These are phyloP conservation scores for Pichia sp. DNA, from an alignment of 1,139 yeast species.

Conservation along the genomic window DNA sequence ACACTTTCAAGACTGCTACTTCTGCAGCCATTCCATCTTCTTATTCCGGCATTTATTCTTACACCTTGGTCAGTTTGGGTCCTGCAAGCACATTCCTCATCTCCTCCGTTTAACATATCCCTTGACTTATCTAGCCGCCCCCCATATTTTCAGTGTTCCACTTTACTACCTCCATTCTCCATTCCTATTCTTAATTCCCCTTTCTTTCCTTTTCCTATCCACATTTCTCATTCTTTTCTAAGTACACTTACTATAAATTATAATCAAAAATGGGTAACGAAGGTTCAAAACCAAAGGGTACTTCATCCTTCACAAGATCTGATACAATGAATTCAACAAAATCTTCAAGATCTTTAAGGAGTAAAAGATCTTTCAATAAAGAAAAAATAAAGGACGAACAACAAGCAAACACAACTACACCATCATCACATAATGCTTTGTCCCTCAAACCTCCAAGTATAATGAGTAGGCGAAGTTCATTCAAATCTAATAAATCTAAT, in stretches of 20 bases:
- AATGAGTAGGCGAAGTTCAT: constrained; percentile 26
- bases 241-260: neutral
- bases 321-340: constrained; percentile 27
- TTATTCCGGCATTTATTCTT: too few relatives aligned
- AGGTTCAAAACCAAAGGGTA: constrained; percentile 26
- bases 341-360: constrained; percentile 26
- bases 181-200: too few relatives aligned
- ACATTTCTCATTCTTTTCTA: neutral
- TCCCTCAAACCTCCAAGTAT: neutral
- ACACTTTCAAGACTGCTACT: too few relatives aligned
- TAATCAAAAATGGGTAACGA: constrained; percentile 28
- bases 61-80: too few relatives aligned
- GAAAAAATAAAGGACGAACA: constrained; percentile 10
- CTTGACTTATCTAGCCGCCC: too few relatives aligned
- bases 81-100: too few relatives aligned
- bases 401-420: constrained; percentile 17
- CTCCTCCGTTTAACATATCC: too few relatives aligned
- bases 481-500: constrained; percentile 20
- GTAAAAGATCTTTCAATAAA: constrained; percentile 20
- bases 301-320: constrained; percentile 24
- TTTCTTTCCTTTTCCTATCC: too few relatives aligned
- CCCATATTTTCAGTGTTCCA: too few relatives aligned
- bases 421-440: neutral
- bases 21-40: too few relatives aligned
- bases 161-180: too few relatives aligned